These are phyloP conservation scores for Niebla homalea DNA, from an alignment of 495 filamentous ascomycete species.

Conservation along the genomic window DNA sequence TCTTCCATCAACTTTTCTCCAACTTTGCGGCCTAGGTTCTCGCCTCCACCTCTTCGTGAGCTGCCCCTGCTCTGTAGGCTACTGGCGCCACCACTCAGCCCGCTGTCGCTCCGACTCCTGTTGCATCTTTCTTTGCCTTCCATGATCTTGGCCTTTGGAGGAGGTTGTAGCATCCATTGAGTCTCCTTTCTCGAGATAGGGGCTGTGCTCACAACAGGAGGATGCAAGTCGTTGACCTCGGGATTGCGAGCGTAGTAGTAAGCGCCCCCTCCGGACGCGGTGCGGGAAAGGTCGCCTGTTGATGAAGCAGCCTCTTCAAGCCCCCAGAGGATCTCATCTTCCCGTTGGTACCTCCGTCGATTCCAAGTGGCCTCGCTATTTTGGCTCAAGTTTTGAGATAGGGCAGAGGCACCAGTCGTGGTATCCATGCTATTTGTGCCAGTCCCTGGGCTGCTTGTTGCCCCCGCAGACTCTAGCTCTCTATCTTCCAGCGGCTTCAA, in stretches of 20 bases:
- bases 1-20: constrained; percentile 22
- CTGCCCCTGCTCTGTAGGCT: constrained; percentile 22
- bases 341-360: constrained; percentile 60
- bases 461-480: constrained; percentile 22
- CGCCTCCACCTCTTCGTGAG: not conserved
- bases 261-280: constrained; percentile 36
- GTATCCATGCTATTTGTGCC: constrained; percentile 25
- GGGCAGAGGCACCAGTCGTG: constrained; percentile 21
- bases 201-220: constrained; percentile 66
- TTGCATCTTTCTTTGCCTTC: constrained; percentile 56
- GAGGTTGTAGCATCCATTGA: constrained; percentile 86
- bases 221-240: constrained; percentile 74
- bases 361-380: constrained; percentile 51
- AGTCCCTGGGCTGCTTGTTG: constrained; percentile 17
- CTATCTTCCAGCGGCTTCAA: constrained; percentile 33
- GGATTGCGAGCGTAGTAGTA: constrained; percentile 61
- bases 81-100: constrained; percentile 8
- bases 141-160: constrained; percentile 75
- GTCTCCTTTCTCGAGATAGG: constrained; percentile 53
- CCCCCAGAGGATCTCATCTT: constrained; percentile 78
- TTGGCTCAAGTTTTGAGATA: constrained; percentile 6
- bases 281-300: constrained; percentile 39
- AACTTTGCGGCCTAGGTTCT: constrained; percentile 26
- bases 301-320: constrained; percentile 21
- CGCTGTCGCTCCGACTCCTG: constrained; percentile 37